Conservation (phyloP, 2,329 filamentous ascomycete species). For the Phyllosticta ampelicida region DNA sequence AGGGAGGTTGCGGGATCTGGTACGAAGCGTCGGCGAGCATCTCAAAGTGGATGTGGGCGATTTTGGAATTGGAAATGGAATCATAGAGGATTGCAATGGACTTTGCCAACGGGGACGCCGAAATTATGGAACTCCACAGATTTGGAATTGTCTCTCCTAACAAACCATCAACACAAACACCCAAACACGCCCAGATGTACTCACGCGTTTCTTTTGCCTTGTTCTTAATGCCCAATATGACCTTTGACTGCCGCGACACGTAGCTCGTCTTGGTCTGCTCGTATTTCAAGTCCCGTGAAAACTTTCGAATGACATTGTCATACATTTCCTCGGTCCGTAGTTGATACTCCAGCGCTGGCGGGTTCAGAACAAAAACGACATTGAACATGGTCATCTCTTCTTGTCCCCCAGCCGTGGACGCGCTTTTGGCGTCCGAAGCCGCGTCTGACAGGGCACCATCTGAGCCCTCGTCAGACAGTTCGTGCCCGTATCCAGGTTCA, state of each 20-base stretch:
- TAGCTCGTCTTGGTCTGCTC: conserved; percentile 85
- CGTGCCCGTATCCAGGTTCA: conserved; percentile 31
- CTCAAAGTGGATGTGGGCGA: conserved; percentile 72
- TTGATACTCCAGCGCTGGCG: conserved; percentile 66
- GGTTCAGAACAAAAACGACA: conserved; percentile 81
- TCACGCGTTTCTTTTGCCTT: conserved; percentile 58
- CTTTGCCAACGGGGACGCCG: conserved; percentile 65
- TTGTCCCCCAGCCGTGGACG: conserved; percentile 35
- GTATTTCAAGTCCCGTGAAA: conserved; percentile 85
- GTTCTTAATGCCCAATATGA: conserved; percentile 70
- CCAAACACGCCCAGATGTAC: neutral
- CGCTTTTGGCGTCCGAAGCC: conserved; percentile 28
- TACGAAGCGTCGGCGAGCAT: conserved; percentile 50
- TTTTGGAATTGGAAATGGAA: conserved; percentile 71
- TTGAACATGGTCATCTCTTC: conserved; percentile 96
- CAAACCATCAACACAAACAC: neutral
- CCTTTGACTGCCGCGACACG: conserved; percentile 82
- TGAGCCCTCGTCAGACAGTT: conserved; percentile 18
- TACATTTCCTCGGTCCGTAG: conserved; percentile 68
- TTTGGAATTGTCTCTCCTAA: conserved; percentile 47
- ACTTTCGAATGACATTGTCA: conserved; percentile 78
- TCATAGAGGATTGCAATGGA: conserved; percentile 76
- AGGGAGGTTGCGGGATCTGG: conserved; percentile 52
- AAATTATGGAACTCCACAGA: conserved; percentile 60
- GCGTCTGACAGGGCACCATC: conserved; percentile 21